Percentiles rank a stretch among this genome's conserved stretches.
Conservation (phyloP, 495 filamentous ascomycete species). For the Hyaloscypha variabilis region DNA sequence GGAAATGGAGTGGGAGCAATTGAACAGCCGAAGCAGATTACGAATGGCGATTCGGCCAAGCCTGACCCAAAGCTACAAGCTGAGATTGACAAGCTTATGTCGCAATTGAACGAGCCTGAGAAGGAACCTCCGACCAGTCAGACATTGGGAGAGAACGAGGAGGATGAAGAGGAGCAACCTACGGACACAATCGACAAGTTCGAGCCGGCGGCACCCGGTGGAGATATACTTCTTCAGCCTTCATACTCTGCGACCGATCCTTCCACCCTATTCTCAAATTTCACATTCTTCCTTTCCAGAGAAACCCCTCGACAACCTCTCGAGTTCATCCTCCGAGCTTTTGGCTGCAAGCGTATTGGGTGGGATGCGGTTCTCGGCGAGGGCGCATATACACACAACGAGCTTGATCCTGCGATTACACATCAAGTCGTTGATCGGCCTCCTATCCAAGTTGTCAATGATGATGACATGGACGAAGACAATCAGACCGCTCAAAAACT, state of each 20-base stretch:
- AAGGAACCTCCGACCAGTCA: slow-evolving; percentile 38
- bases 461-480: slow-evolving; percentile 59
- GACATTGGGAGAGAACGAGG: slow-evolving; percentile 38
- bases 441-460: slow-evolving; percentile 69
- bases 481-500: slow-evolving; percentile 57
- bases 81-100: slow-evolving; percentile 56
- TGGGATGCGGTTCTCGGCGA: slow-evolving; percentile 91
- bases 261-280: slow-evolving; percentile 76
- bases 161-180: slow-evolving; percentile 49
- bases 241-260: slow-evolving; percentile 56
- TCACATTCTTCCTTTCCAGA: slow-evolving; percentile 90
- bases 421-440: slow-evolving; percentile 95
- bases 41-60: slow-evolving; percentile 21
- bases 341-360: slow-evolving; percentile 93
- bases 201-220: slow-evolving; percentile 73
- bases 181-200: slow-evolving; percentile 86
- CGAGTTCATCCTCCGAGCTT: slow-evolving; percentile 92
- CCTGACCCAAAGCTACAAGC: slow-evolving; percentile 53
- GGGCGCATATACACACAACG: slow-evolving; percentile 87
- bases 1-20: slow-evolving; percentile 62
- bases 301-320: slow-evolving; percentile 89
- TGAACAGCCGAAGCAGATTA: slow-evolving; percentile 41
- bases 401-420: slow-evolving; percentile 84
- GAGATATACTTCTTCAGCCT: slow-evolving; percentile 86
- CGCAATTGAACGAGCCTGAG: slow-evolving; percentile 49